Evolutionary conservation across 352 stramenopile species (phyloP), one percentile per base, ranked within the genome.

Genomic region (Phytophthora constricta): DNA sequence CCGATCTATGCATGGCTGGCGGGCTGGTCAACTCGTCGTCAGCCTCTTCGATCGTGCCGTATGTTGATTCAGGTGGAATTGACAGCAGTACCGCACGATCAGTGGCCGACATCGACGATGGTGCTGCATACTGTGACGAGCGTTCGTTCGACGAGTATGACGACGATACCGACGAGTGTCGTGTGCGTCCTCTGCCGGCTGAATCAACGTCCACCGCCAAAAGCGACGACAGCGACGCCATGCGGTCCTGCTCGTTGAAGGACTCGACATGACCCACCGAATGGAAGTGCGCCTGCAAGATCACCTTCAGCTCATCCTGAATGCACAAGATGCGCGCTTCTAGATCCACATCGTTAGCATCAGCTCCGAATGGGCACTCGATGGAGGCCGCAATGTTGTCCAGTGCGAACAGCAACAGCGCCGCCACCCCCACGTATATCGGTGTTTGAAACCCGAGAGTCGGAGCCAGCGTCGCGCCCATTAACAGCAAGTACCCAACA

Each of bases 281-380:
- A 31, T 82, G 71, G 45, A 90, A 85, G 51, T 86, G 78, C 17
- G 77, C 79, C 26, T 79, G 70, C 17, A 85, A 56, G 43, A 82
- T 77, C 5, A 83, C 74, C 58, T 86, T 79, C 47, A 90, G 70
- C 62, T 86, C 77, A 43, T 87, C 71, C 50, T 89, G 79, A 46
- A 87, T 77, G 27, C 65, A 74, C 55, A 83, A 60, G 5, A 87
- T 77, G 22, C 68, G 65, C 19, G 68, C 52, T 63, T 89, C 74
- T 5, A 88, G 57, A 25, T 82, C 66, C 41, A 84, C 70, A 54
- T 75, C 70, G 42, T 85, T 79, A 1, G 72, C 54, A 45, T 76
- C 75, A 1, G 52, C 16, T 1, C 74, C 74, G 49, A 85, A 81
- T 13, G 78, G 78, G 52, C 61, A 84, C 62, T 91, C 83, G 45